Evolutionary conservation across 768 basidiomycete species (phyloP).

Genomic region (Mycena amicta): DNA sequence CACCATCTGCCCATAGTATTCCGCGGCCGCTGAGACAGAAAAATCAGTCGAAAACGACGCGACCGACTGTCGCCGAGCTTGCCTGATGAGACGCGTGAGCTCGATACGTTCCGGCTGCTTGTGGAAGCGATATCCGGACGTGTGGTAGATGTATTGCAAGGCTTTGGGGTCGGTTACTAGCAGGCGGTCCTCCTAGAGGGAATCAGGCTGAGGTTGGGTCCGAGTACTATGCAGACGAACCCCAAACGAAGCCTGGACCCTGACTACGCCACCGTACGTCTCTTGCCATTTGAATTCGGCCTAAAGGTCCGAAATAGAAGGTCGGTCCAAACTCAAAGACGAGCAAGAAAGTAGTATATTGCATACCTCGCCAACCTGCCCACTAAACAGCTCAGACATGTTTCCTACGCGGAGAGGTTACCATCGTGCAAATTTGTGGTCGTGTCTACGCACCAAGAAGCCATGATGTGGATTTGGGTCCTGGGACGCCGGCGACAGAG

Average conservation of each 20-base stretch:
- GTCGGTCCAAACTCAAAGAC: conserved; percentile 11
- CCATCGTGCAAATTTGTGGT: neutral
- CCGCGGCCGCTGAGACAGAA: conserved; percentile 25
- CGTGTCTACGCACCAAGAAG: conserved; percentile 34
- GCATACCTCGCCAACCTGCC: conserved; percentile 37
- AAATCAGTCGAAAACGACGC: conserved; percentile 12
- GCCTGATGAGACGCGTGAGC: conserved; percentile 33
- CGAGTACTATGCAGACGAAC: conserved; percentile 25
- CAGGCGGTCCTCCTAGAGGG: conserved; percentile 44
- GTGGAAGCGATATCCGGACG: conserved; percentile 44
- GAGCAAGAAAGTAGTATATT: conserved; percentile 8
- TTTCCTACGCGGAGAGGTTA: conserved; percentile 25
- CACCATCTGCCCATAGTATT: conserved; percentile 35
- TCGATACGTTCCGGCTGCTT: conserved; percentile 44
- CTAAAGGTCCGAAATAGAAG: conserved; percentile 24
- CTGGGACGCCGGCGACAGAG: conserved; percentile 37
- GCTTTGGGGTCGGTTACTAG: conserved; percentile 53
- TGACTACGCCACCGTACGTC: conserved; percentile 43
- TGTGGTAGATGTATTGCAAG: conserved; percentile 46
- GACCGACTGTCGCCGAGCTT: neutral
- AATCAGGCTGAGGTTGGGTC: neutral
- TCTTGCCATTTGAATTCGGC: conserved; percentile 49
- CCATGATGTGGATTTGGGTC: conserved; percentile 40
- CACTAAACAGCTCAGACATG: conserved; percentile 32
- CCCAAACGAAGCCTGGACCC: conserved; percentile 40